Base-by-base conservation (phyloP, 2,329 filamentous ascomycete species). In the Colletotrichum noveboracense region DNA sequence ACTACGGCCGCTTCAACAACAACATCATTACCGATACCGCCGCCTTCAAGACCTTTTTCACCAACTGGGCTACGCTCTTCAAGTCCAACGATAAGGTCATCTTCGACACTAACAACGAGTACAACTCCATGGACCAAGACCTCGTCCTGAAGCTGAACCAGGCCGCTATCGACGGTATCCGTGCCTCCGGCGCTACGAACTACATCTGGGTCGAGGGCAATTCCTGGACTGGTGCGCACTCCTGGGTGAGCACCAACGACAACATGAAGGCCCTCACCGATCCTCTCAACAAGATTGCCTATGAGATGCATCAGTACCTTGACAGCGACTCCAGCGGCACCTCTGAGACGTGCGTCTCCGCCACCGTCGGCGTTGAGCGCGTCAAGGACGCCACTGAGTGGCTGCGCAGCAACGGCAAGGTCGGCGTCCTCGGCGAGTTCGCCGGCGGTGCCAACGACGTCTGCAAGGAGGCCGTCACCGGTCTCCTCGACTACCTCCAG, bases 21-120 rank as follows among this genome's bases (percentile, higher is more conserved):
- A 81, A 82, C 43, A 84, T 91, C 81, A 90, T 91, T 80, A 87
- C 83, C 62, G 85, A 87, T 76, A 85, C 85, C 8, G 78, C 81
- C 38, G 86, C 86, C 76, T 91, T 91, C 83, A 81, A 86, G 72
- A 83, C 87, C 18, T 91, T 87, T 83, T 91, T 89, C 87, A 83
- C 81, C 60, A 89, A 86, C 55, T 79, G 91, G 30, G 90, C 89
- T 5, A 83, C 81, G 10, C 80, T 85, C 66, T 91, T 90, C 81
- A 85, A 83, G 74, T 79, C 79, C 78, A 88, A 91, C 82, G 77
- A 82, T 56, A 85, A 86, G 66, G 89, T 91, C 78, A 86, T 91
- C 80, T 91, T 91, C 77, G 89, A 91, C 80, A 91, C 88, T 77
- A 91, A 91, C 86, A 92, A 91, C 81, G 90, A 91, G 83, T 91